These are phyloP conservation scores for Stagonosporopsis chrysanthemi DNA, from an alignment of 2,329 filamentous ascomycete species.

Conservation along the genomic window DNA sequence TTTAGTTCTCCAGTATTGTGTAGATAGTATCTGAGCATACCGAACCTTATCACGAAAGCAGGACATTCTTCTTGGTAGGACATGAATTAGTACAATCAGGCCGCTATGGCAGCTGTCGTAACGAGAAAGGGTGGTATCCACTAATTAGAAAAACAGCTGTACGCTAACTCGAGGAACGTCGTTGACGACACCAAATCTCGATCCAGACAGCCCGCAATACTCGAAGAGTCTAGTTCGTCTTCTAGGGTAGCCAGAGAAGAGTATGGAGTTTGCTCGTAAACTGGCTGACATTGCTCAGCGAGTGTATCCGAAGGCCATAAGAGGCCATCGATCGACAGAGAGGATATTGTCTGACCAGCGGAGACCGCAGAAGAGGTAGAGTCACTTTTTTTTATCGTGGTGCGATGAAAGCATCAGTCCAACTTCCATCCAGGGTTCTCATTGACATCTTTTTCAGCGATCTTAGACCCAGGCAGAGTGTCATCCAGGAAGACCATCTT, in stretches of 20 bases:
- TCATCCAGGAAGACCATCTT: slow-evolving; percentile 19
- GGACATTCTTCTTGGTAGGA: too few relatives aligned
- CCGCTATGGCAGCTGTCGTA: neutral
- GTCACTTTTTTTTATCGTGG: neutral
- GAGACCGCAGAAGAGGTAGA: too few relatives aligned
- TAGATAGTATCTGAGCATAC: too few relatives aligned
- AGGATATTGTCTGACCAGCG: neutral
- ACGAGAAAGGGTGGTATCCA: too few relatives aligned
- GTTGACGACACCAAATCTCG: too few relatives aligned
- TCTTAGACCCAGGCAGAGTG: slow-evolving; percentile 7
- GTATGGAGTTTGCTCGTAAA: neutral
- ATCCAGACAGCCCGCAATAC: too few relatives aligned
- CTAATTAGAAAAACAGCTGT: neutral
- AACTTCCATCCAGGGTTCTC: slow-evolving; percentile 16
- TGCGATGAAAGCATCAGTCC: neutral
- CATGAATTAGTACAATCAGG: too few relatives aligned
- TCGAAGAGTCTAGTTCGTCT: too few relatives aligned
- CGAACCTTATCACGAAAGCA: too few relatives aligned
- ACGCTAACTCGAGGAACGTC: neutral
- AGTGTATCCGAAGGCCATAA: neutral
- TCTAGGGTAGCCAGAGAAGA: too few relatives aligned
- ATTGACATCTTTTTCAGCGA: slow-evolving; percentile 8
- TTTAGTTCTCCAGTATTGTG: too few relatives aligned
- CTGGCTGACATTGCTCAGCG: neutral
- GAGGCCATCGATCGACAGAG: neutral